phyloP scores from a whole-genome alignment of 2,329 filamentous ascomycete genomes.

The Fusarium zealandicum region DNA sequence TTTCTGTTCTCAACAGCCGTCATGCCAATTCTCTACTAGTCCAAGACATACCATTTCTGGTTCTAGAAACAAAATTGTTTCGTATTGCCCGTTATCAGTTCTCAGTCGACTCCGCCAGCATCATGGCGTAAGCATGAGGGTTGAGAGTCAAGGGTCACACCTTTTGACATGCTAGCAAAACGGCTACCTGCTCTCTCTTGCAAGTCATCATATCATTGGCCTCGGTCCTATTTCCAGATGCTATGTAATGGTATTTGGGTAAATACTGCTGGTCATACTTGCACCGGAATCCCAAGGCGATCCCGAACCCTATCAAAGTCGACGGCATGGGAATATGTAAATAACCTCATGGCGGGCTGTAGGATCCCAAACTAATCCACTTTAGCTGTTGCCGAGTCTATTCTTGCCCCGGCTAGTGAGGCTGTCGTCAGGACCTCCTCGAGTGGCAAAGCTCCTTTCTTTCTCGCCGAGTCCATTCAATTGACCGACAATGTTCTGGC shows the following conservation, averaged over 20 bases:
- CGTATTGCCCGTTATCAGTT: conserved; percentile 1
- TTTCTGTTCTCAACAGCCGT: neutral
- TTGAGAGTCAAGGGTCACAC: neutral
- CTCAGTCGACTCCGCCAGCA: neutral
- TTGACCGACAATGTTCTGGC: conserved; percentile 46
- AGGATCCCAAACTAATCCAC: neutral
- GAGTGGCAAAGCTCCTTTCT: conserved; percentile 16
- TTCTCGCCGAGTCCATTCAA: conserved; percentile 41
- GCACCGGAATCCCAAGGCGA: neutral
- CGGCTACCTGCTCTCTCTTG: neutral
- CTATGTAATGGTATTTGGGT: neutral
- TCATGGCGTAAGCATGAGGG: neutral
- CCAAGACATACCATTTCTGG: no score
- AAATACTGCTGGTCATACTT: neutral
- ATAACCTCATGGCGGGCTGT: neutral
- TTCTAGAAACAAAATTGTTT: neutral
- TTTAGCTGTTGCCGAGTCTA: conserved; percentile 26
- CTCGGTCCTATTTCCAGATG: neutral
- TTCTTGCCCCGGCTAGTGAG: conserved; percentile 35
- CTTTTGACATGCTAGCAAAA: neutral
- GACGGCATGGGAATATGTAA: conserved; percentile 36
- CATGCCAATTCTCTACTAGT: no score
- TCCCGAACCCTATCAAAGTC: conserved; percentile 25
- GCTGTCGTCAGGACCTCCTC: conserved; percentile 13
- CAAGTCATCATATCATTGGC: neutral